Base-by-base conservation (phyloP, 495 filamentous ascomycete species). In the Aspergillus hancockii region DNA sequence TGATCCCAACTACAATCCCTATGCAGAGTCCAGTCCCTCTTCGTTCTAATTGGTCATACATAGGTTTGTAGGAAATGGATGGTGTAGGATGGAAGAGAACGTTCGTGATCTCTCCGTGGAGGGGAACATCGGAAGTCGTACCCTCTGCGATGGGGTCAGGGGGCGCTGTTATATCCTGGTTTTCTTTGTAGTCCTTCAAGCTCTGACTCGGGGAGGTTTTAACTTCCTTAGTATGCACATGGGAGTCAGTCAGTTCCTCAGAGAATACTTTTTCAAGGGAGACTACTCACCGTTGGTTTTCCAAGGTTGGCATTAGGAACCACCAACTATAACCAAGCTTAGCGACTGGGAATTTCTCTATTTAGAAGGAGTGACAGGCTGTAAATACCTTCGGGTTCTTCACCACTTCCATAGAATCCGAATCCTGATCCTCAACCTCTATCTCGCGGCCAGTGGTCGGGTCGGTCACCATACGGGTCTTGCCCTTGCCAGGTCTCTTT, bases 31-130 rank as follows among this genome's bases (percentile, higher is more conserved):
- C 75, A 28, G 79, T 85, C 18, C 87, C 90, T 50, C 86, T 78
- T 58, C 83, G 86, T 70, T 97, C 91, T 66, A 98, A 67, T 8
- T 82, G 63, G 16, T 80, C 84, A 75, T 89, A 96, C 80, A 91
- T 95, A 6, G 93, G 91, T 69, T 92, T 87, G 58, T 90, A 95
- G 65, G 86, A 88, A 54, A 97, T 79, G 0, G 89, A 87, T 0
- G 93, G 93, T 0, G 93, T 98, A 0, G 94, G 93, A 67, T 97
- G 92, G 73, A 97, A 97, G 28, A 98, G 85, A 32, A 98, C 86
- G 63, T 97, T 97, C 1, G 93, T 98, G 80, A 91, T 96, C 66
- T 97, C 93, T 55, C 92, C 92, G 69, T 90, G 92, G 63, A 98
- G 96, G 16, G 93, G 93, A 8, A 98, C 91, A 72, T 98, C 93